These are phyloP conservation scores for Leccinellum rugosiceps DNA, from an alignment of 768 basidiomycete genomes.

Conservation along the genomic window DNA sequence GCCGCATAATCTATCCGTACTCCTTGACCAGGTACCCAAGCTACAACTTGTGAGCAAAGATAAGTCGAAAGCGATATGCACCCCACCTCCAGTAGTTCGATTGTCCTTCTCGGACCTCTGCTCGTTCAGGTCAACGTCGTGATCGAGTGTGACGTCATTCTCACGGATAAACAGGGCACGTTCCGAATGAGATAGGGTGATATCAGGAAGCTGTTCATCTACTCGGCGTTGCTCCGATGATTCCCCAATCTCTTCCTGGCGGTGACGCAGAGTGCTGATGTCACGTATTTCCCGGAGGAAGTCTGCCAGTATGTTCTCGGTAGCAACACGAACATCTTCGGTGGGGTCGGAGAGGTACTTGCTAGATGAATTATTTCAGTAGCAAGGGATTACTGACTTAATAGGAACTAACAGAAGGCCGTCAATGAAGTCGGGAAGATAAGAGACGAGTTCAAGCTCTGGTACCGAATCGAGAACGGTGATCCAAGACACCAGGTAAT, in stretches of 20 bases:
- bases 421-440: conserved; percentile 92
- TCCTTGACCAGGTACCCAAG: conserved; percentile 92
- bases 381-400: conserved; percentile 1
- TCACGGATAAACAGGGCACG: conserved; percentile 52
- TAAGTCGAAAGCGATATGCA: neutral
- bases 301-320: conserved; percentile 84
- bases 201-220: conserved; percentile 56
- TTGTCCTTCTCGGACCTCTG: conserved; percentile 44
- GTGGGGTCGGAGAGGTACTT: conserved; percentile 96
- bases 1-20: conserved; percentile 88
- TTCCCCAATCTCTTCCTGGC: conserved; percentile 53
- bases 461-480: conserved; percentile 94
- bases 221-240: conserved; percentile 37
- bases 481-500: conserved; percentile 97
- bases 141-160: conserved; percentile 38
- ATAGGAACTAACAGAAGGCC: conserved; percentile 71
- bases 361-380: conserved; percentile 37
- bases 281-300: conserved; percentile 90
- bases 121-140: conserved; percentile 45
- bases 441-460: conserved; percentile 91
- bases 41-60: conserved; percentile 34
- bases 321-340: conserved; percentile 87
- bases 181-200: conserved; percentile 55
- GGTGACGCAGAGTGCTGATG: conserved; percentile 71
- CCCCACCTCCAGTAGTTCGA: conserved; percentile 62